Evolutionary conservation across 768 basidiomycete species (phyloP), one percentile per base, ranked within the genome.

Genomic region (Hortiboletus campestris): DNA sequence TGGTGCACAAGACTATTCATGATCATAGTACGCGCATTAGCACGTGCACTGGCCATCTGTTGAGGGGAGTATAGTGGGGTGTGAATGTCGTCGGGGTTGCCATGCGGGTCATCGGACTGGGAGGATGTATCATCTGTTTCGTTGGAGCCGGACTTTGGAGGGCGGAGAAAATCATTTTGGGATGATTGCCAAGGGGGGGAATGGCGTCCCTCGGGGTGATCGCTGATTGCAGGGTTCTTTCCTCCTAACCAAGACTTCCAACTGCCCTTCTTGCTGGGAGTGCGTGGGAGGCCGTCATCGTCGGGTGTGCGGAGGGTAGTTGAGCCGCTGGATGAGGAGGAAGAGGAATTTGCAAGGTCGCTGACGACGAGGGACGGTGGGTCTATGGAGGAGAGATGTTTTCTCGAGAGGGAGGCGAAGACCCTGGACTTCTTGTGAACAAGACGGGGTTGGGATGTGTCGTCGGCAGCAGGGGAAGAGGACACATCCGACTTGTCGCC

Each of bases 261-360:
- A 29, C 76, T 75, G 63, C 76, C 80, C 61, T 75, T 82, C 55
- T 73, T 70, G 61, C 58, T 68, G n/a, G 64, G 63, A 3, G 67
- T 69, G 70, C 63, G 67, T 59, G 68, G 57, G 66, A 66, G 57
- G 67, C 65, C 55, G 58, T 84, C 81, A 51, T 87, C 86, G 63
- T 83, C 83, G 43, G 85, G 84, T 8, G 85, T 86, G 53, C 78
- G 83, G 36, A 84, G 68, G 56, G 68, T 69, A 55, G 75, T 73
- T 20, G 80, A 84, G 29, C 78, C 80, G 39, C 81, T 83, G 40
- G 80, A 82, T 32, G 78, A 80, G n/a, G 85, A 88, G 6, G 85
- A 85, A 11, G 82, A 78, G 6, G 85, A 85, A 46, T 76, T 74
- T 14, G 75, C 72, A 43, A 72, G 75, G 66, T 79, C 62, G 32